Evolutionary conservation across 805 yeast genomes (phyloP), one percentile per base, ranked within the genome.

Genomic region (Ogataea nitratoaversa): DNA sequence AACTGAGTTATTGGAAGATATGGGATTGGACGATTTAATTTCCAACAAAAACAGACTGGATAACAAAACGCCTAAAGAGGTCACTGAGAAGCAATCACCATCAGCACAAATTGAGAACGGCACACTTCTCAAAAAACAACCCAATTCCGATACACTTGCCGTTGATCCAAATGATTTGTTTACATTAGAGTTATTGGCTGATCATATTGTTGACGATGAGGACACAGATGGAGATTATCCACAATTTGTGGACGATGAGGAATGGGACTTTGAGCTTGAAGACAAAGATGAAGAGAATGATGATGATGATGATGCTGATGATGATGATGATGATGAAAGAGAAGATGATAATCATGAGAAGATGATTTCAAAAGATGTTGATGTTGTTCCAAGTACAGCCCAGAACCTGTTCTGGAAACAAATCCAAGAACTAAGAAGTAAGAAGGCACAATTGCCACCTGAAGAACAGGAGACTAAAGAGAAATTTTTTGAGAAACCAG

Each of bases 131-230:
- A n/a, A n/a, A n/a, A n/a, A n/a, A n/a, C n/a, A n/a, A n/a, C n/a
- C n/a, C n/a, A n/a, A n/a, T n/a, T n/a, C 31, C 6, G 13, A 28
- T 50, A 13, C 22, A n/a, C 51, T 57, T 1, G 61, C 67, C 1
- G 62, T 72, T 33, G 71, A 67, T 37, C 62, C 62, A 4, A 68
- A 70, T 3, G 81, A 78, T 43, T 50, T 78, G 8, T 53, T 76
- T 1, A 76, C 78, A 39, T 56, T 79, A 13, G 84, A 79, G 44
- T 37, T 78, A 19, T 60, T 78, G 2, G 79, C 82, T 0, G 76
- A 71, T 37, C 75, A 74, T 11, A 48, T 72, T 12, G 65, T 60
- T 2, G 53, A 50, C 12, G 45, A 40, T 13, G 54, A 54, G 3
- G 56, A 50, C 3, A 59, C 49, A 23, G 54, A 49, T 2, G 53